Base-by-base conservation (phyloP, 768 basidiomycete species). In the Tylopilus cervinicoccineus region DNA sequence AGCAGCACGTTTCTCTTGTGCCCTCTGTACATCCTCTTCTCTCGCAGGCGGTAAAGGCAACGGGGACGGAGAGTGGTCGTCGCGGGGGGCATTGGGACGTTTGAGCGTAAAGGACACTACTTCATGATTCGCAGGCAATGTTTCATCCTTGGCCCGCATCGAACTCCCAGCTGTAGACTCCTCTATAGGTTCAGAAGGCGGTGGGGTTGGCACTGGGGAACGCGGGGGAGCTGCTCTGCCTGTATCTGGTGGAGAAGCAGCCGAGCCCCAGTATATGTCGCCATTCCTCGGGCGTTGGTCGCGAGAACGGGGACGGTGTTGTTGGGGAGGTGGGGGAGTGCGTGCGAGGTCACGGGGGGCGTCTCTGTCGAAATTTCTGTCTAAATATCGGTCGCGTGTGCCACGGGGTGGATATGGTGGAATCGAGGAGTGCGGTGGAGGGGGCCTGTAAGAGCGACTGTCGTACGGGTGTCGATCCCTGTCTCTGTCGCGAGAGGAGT, bases 61-160 rank as follows among this genome's bases (percentile, higher is more conserved):
- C 1, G 74, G 60, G 6, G 71, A 64, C 2, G 77, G 79, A 10
- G 79, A 80, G 53, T 71, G 76, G 4, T 59, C 54, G 54, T 68
- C 73, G 12, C 66, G 64, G 1, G 79, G 81, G 0, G 77, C 76
- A 2, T 67, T 66, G 6, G 77, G 77, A 19, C 72, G 73, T 43
- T 73, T 76, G 39, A 75, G 65, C 12, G 64, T 36, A 33, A 76
- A 71, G n/a, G 72, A 74, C 5, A 76, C 68, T 2, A 69, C 53
- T 4, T 63, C 48, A 52, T 77, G 78, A 27, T 61, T 26, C 5
- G 48, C 43, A 10, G 73, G 73, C 0, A 76, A 65, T 6, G 60
- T 62, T 12, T 55, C 57, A 29, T 70, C 63, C 50, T 67, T 70
- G 17, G 36, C 29, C 17, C 48, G 39, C 8, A 14, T 24, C 13